Base-by-base conservation (phyloP, 768 basidiomycete genomes). In the Filobasidium wieringae region DNA sequence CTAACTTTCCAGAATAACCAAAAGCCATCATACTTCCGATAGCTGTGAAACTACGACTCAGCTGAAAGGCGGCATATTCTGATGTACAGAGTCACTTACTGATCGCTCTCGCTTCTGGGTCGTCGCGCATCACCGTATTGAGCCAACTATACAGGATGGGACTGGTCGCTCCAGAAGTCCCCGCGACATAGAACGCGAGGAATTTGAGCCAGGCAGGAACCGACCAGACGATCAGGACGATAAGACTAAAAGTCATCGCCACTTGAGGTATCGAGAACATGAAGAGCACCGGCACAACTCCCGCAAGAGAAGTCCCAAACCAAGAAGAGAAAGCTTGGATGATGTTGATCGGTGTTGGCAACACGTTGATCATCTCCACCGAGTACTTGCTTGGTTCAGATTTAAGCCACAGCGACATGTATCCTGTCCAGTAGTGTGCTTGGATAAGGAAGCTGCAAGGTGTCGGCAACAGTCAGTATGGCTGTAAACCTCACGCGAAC, bases 291-390 rank as follows among this genome's bases (percentile, higher is more conserved):
- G 52, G 43, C 1, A 65, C 22, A 4, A 49, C 39, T 0, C 56
- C 64, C 15, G 67, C 67, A 27, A 68, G 40, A 14, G 67, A 65
- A 11, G 67, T 66, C 0, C 67, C 67, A 22, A 68, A 55, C 65
- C 65, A 66, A 6, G 63, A 64, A 1, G 63, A 58, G 11, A 65
- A 26, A 2, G 68, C 68, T 17, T 57, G 40, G 43, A 66, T 40
- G 30, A 70, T 53, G 51, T 66, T 63, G 57, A 70, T 58, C 49
- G 68, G 66, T 2, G 68, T 70, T 11, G 68, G 68, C 0, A 63
- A 45, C 60, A 68, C 59, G 55, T 66, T 70, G 58, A 66, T 57
- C 12, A 66, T 50, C 36, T 52, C 47, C 43, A 67, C 55, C 12
- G 63, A 58, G 39, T 58, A 66, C 34, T 51, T 61, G 7, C 39